Percentiles rank a stretch among this genome's conserved stretches.
These are phyloP conservation scores for Phalaenopsis aphrodite DNA, from an alignment of 106 monocot genomes.

Conservation along the genomic window DNA sequence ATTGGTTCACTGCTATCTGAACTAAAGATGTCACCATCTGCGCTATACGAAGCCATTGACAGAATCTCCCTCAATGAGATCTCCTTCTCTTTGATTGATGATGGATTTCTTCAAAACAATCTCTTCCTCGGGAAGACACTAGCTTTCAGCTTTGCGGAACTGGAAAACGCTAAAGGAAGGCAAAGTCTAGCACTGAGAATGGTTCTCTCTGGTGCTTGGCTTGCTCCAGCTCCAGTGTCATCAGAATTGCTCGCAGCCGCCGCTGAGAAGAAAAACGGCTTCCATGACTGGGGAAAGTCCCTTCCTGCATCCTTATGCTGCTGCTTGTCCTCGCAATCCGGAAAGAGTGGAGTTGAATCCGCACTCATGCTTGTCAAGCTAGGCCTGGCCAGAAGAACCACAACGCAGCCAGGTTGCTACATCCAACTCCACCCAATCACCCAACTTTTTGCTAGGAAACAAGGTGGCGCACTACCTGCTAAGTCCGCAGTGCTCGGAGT, in stretches of 20 bases:
- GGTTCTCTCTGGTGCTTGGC: slow-evolving; percentile 46
- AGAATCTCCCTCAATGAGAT: slow-evolving; percentile 32
- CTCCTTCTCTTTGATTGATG: slow-evolving; percentile 17
- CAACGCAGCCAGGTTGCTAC: slow-evolving; percentile 40
- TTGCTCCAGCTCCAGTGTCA: slow-evolving; percentile 55
- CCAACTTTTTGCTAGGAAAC: slow-evolving; percentile 43
- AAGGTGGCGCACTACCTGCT: slow-evolving; percentile 43
- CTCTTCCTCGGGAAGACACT: slow-evolving; percentile 44
- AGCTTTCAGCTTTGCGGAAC: slow-evolving; percentile 38
- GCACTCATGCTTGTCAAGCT: slow-evolving; percentile 46
- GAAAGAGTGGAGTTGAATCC: slow-evolving; percentile 47
- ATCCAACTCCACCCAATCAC: slow-evolving; percentile 77
- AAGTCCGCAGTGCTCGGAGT: slow-evolving; percentile 50
- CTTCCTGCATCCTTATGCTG: slow-evolving; percentile 20
- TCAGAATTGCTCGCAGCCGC: slow-evolving; percentile 39
- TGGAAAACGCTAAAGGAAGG: slow-evolving; percentile 31
- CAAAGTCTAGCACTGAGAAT: slow-evolving; percentile 38
- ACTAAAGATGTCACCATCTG: slow-evolving; percentile 44
- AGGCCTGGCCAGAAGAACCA: slow-evolving; percentile 42
- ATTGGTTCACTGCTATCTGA: slow-evolving; percentile 63
- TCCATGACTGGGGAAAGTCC: slow-evolving; percentile 30
- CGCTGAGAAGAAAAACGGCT: slow-evolving; percentile 25
- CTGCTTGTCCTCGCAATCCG: slow-evolving; percentile 29
- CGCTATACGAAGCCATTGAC: slow-evolving; percentile 47
- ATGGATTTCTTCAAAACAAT: slow-evolving; percentile 38